Percentiles rank a stretch among this genome's conserved stretches.
Conservation (phyloP, 768 basidiomycete genomes). For the Clitopilus hobsonii region DNA sequence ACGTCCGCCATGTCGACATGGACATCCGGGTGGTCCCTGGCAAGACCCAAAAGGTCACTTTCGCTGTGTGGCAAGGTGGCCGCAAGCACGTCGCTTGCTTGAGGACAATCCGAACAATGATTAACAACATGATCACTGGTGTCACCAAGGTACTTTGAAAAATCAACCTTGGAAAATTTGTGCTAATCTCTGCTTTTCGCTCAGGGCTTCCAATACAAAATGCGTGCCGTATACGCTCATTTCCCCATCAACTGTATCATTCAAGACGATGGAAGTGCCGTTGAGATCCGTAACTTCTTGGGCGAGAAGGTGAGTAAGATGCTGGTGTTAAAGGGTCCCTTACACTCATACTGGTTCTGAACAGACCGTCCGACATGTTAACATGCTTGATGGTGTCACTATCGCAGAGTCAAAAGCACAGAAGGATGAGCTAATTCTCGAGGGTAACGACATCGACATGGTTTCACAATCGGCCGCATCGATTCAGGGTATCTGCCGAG, state of each 20-base stretch:
- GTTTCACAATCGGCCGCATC: constrained; percentile 98
- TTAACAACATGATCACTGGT: constrained; percentile 96
- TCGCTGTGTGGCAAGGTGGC: constrained; percentile 97
- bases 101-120: constrained; percentile 90
- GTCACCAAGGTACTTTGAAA: constrained; percentile 75
- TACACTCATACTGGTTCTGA: neutral
- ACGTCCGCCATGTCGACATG: constrained; percentile 91
- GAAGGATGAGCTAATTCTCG: constrained; percentile 92
- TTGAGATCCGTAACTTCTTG: constrained; percentile 95
- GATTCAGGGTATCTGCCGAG: constrained; percentile 94
- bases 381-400: constrained; percentile 86
- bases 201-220: constrained; percentile 99
- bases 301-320: constrained; percentile 76
- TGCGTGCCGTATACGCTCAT: constrained; percentile 99
- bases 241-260: constrained; percentile 99
- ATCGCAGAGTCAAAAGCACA: constrained; percentile 84
- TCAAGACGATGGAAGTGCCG: constrained; percentile 59
- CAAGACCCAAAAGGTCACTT: constrained; percentile 74
- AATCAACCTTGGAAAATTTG: neutral
- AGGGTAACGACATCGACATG: constrained; percentile 94
- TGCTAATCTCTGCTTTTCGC: constrained; percentile 1
- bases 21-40: constrained; percentile 82
- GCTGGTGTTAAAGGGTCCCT: neutral
- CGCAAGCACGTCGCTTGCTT: constrained; percentile 99
- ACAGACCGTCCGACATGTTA: constrained; percentile 86